Conservation (phyloP, 2,329 filamentous ascomycete genomes). For the Penicillium corylophilum region DNA sequence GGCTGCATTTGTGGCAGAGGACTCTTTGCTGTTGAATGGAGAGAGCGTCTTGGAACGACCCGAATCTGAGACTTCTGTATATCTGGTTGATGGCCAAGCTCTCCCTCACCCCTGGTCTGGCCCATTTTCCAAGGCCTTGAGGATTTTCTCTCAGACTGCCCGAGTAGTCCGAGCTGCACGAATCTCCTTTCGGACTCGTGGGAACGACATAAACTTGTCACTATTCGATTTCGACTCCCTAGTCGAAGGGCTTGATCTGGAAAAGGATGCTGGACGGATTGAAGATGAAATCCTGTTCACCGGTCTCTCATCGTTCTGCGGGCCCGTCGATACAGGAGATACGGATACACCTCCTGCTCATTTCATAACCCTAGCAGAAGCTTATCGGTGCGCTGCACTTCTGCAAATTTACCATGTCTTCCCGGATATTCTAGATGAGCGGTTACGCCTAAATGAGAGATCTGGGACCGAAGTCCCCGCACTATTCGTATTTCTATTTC, state of each 20-base stretch:
- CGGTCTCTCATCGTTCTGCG: conserved; percentile 22
- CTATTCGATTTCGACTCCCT: conserved; percentile 19
- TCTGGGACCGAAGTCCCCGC: conserved; percentile 11
- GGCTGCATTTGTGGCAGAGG: conserved; percentile 23
- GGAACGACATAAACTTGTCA: conserved; percentile 9
- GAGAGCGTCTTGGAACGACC: conserved; percentile 14
- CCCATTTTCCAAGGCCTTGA: conserved; percentile 19
- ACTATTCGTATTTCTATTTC: conserved; percentile 18
- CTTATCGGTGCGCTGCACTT: conserved; percentile 21
- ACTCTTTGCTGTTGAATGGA: conserved; percentile 18
- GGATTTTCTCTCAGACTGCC: conserved; percentile 19
- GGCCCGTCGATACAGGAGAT: conserved; percentile 23
- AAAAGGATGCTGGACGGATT: conserved; percentile 18
- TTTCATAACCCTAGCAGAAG: conserved; percentile 23
- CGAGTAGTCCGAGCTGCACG: conserved; percentile 17
- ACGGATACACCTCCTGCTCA: conserved; percentile 23
- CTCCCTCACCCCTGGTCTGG: conserved; percentile 25
- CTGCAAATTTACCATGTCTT: conserved; percentile 26
- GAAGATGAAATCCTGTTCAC: conserved; percentile 22
- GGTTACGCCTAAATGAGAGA: conserved; percentile 10
- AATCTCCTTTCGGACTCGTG: conserved; percentile 13
- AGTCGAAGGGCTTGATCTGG: conserved; percentile 19
- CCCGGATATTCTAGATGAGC: conserved; percentile 20
- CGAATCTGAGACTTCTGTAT: conserved; percentile 18
- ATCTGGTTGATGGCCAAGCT: conserved; percentile 22